A percentile compares a stretch with the other conserved stretches of the same genome.
These are phyloP conservation scores for Fusarium sp. DNA, from an alignment of 2,329 filamentous ascomycete genomes.

Conservation along the genomic window DNA sequence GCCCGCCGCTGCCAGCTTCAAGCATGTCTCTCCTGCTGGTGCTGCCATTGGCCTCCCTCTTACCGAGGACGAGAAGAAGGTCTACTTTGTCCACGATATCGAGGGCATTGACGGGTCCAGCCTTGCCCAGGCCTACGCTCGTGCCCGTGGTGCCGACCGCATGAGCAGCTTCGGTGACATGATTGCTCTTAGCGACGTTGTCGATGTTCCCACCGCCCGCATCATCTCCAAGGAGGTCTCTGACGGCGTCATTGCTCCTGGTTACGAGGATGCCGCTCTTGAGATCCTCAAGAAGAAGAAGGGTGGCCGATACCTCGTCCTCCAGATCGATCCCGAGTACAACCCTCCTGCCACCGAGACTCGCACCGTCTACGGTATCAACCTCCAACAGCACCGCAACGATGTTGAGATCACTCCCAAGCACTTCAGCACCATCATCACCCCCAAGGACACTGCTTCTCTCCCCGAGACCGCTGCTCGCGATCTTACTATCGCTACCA, in stretches of 20 bases:
- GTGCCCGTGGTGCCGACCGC: constrained; percentile 93
- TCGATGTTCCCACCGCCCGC: constrained; percentile 93
- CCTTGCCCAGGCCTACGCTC: constrained; percentile 94
- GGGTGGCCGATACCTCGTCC: constrained; percentile 94
- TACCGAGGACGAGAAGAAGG: constrained; percentile 88
- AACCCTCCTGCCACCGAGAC: constrained; percentile 83
- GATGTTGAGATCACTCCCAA: constrained; percentile 86
- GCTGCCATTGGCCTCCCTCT: constrained; percentile 93
- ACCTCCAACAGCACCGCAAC: constrained; percentile 90
- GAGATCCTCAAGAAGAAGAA: constrained; percentile 98
- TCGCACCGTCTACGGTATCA: constrained; percentile 90
- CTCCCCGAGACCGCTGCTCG: constrained; percentile 86
- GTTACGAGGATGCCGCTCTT: constrained; percentile 85
- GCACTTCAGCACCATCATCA: constrained; percentile 87
- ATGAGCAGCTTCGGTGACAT: constrained; percentile 99
- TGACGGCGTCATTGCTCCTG: constrained; percentile 93
- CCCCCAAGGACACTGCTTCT: constrained; percentile 79
- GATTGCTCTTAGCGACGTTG: constrained; percentile 90
- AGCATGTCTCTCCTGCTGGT: constrained; percentile 97
- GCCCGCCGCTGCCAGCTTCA: constrained; percentile 96
- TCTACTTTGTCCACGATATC: constrained; percentile 98
- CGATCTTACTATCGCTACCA: constrained; percentile 94
- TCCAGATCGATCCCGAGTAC: constrained; percentile 93
- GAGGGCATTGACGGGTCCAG: constrained; percentile 85
- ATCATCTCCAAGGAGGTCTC: constrained; percentile 99